Conservation (phyloP, 2,329 filamentous ascomycete species). For the Fusarium keratoplasticum region DNA sequence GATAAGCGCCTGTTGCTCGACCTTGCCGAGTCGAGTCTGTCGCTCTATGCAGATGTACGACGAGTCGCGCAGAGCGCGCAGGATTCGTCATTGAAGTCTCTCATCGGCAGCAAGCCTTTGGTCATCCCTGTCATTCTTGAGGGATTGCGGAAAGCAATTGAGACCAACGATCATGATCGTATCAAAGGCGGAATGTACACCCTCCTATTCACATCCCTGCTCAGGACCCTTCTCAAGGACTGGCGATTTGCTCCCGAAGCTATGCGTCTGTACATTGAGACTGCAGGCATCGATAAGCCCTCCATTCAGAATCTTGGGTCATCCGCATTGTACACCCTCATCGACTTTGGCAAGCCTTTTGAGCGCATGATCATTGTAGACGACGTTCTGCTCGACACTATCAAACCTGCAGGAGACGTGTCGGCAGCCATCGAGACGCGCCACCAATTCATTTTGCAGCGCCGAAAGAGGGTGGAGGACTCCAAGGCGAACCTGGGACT, state of each 20-base stretch:
- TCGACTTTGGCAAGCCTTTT: constrained; percentile 91
- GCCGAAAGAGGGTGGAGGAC: constrained; percentile 81
- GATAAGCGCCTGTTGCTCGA: constrained; percentile 89
- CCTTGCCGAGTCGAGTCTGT: constrained; percentile 89
- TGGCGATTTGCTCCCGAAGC: constrained; percentile 96
- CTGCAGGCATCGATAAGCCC: constrained; percentile 89
- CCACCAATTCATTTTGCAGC: constrained; percentile 78
- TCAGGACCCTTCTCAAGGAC: constrained; percentile 88
- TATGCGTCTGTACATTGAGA: constrained; percentile 89
- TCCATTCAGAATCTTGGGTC: constrained; percentile 92
- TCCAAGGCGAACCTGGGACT: constrained; percentile 85
- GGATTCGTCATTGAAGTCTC: constrained; percentile 91
- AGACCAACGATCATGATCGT: constrained; percentile 83
- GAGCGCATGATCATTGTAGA: constrained; percentile 89
- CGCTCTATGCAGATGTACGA: constrained; percentile 94
- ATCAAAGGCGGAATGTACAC: constrained; percentile 97
- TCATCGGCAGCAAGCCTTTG: constrained; percentile 87
- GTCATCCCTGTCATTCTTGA: constrained; percentile 90
- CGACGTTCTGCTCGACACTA: constrained; percentile 74
- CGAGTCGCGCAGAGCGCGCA: constrained; percentile 90
- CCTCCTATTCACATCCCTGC: constrained; percentile 86
- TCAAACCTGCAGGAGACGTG: constrained; percentile 77
- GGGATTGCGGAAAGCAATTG: constrained; percentile 81
- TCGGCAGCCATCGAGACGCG: constrained; percentile 67
- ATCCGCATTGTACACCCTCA: constrained; percentile 83